Evolutionary conservation across 2,329 filamentous ascomycete genomes (phyloP).

Genomic region (Fonsecaea monophora): DNA sequence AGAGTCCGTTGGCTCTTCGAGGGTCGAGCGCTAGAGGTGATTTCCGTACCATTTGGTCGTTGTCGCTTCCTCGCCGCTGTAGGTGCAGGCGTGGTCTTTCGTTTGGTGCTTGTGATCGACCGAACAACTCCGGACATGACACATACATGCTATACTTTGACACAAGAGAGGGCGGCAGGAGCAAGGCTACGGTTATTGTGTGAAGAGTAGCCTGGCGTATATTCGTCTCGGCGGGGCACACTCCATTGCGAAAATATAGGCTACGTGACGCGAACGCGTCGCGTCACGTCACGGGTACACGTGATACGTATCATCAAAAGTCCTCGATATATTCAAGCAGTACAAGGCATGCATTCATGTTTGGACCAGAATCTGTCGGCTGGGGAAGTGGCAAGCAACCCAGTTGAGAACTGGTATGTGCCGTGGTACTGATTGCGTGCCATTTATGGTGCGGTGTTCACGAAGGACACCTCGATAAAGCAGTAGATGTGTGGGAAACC

Average conservation of each 20-base stretch:
- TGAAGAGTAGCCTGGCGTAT: background rate
- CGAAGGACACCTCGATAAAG: background rate
- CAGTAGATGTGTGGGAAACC: background rate
- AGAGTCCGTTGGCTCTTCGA: conserved; percentile 35
- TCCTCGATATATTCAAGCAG: background rate
- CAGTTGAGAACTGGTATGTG: background rate
- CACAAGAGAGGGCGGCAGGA: background rate
- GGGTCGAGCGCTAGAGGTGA: conserved; percentile 9
- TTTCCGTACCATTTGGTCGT: conserved; percentile 18
- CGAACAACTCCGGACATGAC: conserved; percentile 28
- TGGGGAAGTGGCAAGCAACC: background rate
- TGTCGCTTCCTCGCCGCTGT: conserved; percentile 31
- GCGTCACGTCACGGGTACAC: background rate
- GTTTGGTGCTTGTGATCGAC: conserved; percentile 35
- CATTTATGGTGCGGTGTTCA: background rate
- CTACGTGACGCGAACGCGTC: background rate
- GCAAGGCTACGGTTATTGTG: background rate
- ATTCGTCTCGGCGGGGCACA: background rate
- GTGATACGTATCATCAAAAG: background rate
- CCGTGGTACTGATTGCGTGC: background rate
- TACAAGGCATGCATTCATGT: too few relatives aligned
- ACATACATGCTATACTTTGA: background rate
- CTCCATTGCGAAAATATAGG: background rate
- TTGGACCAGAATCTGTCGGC: too few relatives aligned
- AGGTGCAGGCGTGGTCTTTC: conserved; percentile 25